Evolutionary conservation across 805 yeast species (phyloP).

Genomic region (Wickerhamia fluorescens): DNA sequence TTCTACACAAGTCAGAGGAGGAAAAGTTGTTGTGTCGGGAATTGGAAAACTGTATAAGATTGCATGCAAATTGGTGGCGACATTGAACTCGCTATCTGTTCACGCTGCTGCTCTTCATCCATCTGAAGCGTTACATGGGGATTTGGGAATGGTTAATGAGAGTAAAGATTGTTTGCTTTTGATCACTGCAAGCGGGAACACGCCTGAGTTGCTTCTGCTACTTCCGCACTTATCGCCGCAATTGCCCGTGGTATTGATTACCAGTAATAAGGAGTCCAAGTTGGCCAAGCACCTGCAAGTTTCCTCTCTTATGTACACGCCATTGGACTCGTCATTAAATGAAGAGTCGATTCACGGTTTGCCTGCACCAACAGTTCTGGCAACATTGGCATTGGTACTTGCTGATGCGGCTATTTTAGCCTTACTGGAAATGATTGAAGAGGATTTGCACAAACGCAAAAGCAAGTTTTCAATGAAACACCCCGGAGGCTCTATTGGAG

Average conservation of each 20-base stretch:
- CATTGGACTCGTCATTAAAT: constrained; percentile 47
- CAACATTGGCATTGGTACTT: constrained; percentile 66
- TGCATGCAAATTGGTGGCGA: constrained; percentile 72
- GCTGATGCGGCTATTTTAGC: constrained; percentile 78
- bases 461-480: constrained; percentile 62
- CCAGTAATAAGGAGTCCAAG: constrained; percentile 53
- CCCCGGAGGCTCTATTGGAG: constrained; percentile 91
- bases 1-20: constrained; percentile 30
- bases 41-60: constrained; percentile 82
- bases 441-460: constrained; percentile 47
- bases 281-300: constrained; percentile 47
- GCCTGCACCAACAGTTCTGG: constrained; percentile 83
- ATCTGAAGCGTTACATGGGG: constrained; percentile 86
- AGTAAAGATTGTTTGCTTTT: constrained; percentile 51
- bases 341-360: constrained; percentile 68
- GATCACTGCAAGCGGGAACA: constrained; percentile 75
- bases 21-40: constrained; percentile 73
- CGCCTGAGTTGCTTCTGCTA: constrained; percentile 63
- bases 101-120: constrained; percentile 70
- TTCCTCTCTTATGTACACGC: constrained; percentile 51
- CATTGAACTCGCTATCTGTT: constrained; percentile 72
- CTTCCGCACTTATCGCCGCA: constrained; percentile 49
- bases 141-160: constrained; percentile 62
- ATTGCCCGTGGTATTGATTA: constrained; percentile 53
- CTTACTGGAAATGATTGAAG: constrained; percentile 57